Evolutionary conservation across 1,139 yeast species (phyloP).

Genomic region (Groenewaldozyma sp.): DNA sequence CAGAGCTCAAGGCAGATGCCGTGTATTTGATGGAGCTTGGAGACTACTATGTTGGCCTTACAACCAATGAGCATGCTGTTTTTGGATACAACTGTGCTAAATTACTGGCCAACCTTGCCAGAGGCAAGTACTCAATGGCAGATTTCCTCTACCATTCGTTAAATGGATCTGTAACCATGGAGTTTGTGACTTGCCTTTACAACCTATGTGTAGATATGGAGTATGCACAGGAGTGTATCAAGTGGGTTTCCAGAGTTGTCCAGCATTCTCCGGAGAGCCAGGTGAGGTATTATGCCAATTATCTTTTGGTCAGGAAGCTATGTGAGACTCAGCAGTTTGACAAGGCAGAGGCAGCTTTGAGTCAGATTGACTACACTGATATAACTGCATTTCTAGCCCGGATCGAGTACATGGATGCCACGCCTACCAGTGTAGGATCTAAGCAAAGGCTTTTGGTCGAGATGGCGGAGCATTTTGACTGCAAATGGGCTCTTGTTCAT

Average conservation of each 20-base stretch:
- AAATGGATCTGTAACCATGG: background rate
- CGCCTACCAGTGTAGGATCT: background rate
- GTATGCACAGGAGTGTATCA: background rate
- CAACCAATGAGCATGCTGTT: too few relatives aligned
- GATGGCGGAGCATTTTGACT: background rate
- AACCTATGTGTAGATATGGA: slow-evolving; percentile 1
- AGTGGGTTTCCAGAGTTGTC: background rate
- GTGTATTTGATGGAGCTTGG: too few relatives aligned
- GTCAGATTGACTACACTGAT: background rate
- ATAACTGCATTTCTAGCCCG: background rate
- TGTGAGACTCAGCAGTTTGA: background rate
- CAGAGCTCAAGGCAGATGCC: too few relatives aligned
- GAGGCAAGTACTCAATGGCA: background rate
- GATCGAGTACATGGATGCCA: background rate
- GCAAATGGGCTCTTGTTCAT: background rate
- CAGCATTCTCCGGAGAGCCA: background rate
- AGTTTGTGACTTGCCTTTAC: background rate
- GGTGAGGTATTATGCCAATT: background rate
- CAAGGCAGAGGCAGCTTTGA: background rate
- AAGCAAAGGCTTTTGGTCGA: background rate
- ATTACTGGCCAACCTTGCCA: too few relatives aligned
- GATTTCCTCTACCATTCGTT: background rate
- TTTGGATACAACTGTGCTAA: too few relatives aligned
- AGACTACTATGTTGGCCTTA: too few relatives aligned
- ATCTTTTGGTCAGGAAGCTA: background rate